Evolutionary conservation across 345 rosid species (phyloP).

Genomic region (Lenwebbia sp.): DNA sequence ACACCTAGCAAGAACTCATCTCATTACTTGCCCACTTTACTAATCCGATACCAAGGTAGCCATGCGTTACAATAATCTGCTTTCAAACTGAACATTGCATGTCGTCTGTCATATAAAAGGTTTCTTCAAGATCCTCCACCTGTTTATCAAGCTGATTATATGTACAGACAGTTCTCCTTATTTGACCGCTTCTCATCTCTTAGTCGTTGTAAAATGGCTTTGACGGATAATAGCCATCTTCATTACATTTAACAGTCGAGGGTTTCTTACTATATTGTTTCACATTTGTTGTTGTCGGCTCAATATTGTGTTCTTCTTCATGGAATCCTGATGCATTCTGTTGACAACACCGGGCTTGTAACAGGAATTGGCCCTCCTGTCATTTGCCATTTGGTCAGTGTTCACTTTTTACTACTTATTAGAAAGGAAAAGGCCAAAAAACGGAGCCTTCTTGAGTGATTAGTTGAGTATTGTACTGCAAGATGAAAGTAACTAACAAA

Average conservation of each 20-base stretch:
- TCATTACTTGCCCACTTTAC: not conserved
- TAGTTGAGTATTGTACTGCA: no score
- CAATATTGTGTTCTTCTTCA: not conserved
- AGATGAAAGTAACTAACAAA: no score
- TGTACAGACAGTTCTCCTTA: not conserved
- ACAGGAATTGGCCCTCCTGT: not conserved
- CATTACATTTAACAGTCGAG: not conserved
- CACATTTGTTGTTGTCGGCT: not conserved
- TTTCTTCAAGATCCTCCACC: not conserved
- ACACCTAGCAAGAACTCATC: conserved; percentile 16
- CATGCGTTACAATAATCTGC: not conserved
- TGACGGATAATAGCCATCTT: not conserved
- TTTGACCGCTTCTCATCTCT: not conserved
- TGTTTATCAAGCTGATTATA: not conserved
- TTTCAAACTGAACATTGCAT: not conserved
- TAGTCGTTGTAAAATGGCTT: not conserved
- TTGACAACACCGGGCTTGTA: not conserved
- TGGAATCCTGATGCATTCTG: not conserved
- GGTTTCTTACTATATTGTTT: not conserved
- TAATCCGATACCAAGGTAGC: not conserved
- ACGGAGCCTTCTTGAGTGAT: no score
- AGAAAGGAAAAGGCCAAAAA: not conserved
- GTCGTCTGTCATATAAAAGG: not conserved
- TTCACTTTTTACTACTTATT: not conserved
- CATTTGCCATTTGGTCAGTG: not conserved